These are phyloP conservation scores for Podila horticola DNA, from an alignment of 192 early-diverging fungal species.

Conservation along the genomic window DNA sequence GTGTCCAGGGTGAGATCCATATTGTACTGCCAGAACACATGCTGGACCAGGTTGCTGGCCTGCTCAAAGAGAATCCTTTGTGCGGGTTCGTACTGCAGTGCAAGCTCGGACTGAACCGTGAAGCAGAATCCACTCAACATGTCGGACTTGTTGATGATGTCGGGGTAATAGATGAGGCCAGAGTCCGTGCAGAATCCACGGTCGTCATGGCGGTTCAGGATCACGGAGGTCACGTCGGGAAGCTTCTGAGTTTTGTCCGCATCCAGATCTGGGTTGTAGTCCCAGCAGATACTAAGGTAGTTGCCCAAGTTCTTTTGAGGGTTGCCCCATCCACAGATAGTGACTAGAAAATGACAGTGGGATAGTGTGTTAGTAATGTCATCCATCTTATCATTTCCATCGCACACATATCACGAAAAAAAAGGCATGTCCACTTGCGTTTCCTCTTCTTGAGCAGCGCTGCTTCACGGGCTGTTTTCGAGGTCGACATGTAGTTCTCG, in stretches of 20 bases:
- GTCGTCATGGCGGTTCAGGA: slow-evolving; percentile 18
- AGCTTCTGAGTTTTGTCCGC: slow-evolving; percentile 39
- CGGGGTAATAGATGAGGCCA: slow-evolving; percentile 33
- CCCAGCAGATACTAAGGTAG: slow-evolving; percentile 50
- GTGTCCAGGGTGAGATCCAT: slow-evolving; percentile 52
- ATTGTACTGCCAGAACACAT: slow-evolving; percentile 29
- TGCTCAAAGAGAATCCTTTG: slow-evolving; percentile 32
- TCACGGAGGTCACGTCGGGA: slow-evolving; percentile 2
- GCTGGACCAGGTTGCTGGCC: slow-evolving; percentile 42
- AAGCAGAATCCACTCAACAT: slow-evolving; percentile 33
- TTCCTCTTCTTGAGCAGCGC: slow-evolving; percentile 38
- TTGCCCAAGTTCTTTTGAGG: slow-evolving; percentile 47
- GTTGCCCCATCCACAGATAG: slow-evolving; percentile 50
- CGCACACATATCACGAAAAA: not conserved
- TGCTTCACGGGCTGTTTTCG: slow-evolving; percentile 32
- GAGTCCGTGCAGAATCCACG: slow-evolving; percentile 25
- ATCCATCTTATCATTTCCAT: not conserved
- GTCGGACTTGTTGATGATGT: slow-evolving; percentile 3
- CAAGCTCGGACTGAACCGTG: slow-evolving; percentile 46
- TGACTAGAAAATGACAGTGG: slow-evolving; percentile 14
- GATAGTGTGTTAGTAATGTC: not conserved
- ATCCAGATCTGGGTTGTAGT: slow-evolving; percentile 38
- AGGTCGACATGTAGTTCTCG: slow-evolving; percentile 31
- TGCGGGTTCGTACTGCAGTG: slow-evolving; percentile 22
- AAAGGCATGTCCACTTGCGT: slow-evolving; percentile 8